Conservation (phyloP, 2,329 filamentous ascomycete genomes). For the Fusarium algeriense region DNA sequence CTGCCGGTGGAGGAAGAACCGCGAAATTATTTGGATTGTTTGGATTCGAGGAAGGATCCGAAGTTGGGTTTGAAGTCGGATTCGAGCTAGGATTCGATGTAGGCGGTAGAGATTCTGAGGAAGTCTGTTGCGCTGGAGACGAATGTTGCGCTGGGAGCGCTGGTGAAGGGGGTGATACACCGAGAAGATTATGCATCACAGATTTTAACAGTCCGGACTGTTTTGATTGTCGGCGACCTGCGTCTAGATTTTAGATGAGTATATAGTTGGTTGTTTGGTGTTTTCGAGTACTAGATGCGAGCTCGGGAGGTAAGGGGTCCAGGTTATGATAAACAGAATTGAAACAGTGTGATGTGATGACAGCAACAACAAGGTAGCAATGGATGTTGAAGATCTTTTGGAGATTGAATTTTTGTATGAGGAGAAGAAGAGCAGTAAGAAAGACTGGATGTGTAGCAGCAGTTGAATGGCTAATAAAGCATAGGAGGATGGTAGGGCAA, state of each 20-base stretch:
- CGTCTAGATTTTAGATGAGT: conserved; percentile 43
- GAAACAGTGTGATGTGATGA: conserved; percentile 14
- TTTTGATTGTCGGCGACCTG: conserved; percentile 54
- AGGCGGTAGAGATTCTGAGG: conserved; percentile 34
- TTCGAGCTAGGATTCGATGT: conserved; percentile 39
- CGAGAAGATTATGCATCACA: conserved; percentile 60
- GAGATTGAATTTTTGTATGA: conserved; percentile 23
- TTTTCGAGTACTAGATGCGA: conserved; percentile 19
- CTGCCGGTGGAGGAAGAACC: conserved; percentile 52
- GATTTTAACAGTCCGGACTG: conserved; percentile 59
- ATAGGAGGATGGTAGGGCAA: conserved; percentile 26
- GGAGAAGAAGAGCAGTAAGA: conserved; percentile 18
- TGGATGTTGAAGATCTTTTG: conserved; percentile 27
- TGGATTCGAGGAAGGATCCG: conserved; percentile 42
- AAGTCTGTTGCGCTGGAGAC: conserved; percentile 48
- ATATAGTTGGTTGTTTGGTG: conserved; percentile 8
- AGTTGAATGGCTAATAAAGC: conserved; percentile 41
- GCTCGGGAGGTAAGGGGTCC: conserved; percentile 11
- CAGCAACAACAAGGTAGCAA: conserved; percentile 14
- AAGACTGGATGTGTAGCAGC: conserved; percentile 22
- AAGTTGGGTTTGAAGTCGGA: conserved; percentile 43
- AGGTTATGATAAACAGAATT: conserved; percentile 5
- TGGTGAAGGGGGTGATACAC: conserved; percentile 48
- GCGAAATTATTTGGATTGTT: conserved; percentile 48
- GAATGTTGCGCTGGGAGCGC: conserved; percentile 49